A percentile compares a stretch with the other conserved stretches of the same genome.
Conservation (phyloP, 2,329 filamentous ascomycete genomes). For the Aspergillus intermedius region DNA sequence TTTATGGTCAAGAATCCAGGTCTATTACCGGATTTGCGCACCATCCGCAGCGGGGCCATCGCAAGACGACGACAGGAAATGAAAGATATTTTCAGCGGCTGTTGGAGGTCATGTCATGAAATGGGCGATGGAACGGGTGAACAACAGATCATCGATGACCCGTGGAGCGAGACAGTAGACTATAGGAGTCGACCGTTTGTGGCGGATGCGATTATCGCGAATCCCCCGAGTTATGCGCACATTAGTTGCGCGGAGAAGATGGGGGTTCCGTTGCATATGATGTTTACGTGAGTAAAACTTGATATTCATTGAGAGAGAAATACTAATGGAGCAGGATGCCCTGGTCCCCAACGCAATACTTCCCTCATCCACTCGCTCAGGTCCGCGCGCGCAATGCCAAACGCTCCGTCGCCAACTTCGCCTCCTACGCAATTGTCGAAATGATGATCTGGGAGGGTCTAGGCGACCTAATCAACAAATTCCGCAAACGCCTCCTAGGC, state of each 20-base stretch:
- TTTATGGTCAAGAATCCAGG: conserved; percentile 90
- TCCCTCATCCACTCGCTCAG: conserved; percentile 80
- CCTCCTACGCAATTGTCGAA: conserved; percentile 78
- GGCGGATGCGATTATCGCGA: conserved; percentile 81
- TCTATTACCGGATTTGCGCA: conserved; percentile 74
- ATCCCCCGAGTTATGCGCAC: conserved; percentile 72
- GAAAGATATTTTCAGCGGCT: conserved; percentile 71
- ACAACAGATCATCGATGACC: conserved; percentile 47
- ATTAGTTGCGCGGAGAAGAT: conserved; percentile 73
- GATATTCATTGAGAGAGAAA: neutral
- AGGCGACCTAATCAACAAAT: conserved; percentile 85
- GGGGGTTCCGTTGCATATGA: conserved; percentile 71
- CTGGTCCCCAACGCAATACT: conserved; percentile 77
- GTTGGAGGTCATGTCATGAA: conserved; percentile 81
- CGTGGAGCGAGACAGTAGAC: conserved; percentile 27
- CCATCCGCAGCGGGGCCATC: conserved; percentile 69
- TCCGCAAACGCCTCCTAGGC: conserved; percentile 66
- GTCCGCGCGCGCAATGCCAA: conserved; percentile 71
- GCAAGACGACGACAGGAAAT: conserved; percentile 68
- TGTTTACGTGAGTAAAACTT: conserved; percentile 66
- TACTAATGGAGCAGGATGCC: conserved; percentile 58
- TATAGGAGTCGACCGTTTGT: conserved; percentile 61
- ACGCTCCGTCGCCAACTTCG: conserved; percentile 68
- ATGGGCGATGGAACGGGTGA: conserved; percentile 59
- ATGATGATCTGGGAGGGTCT: conserved; percentile 92